Evolutionary conservation across 176 grass and related monocot genomes (phyloP).

Genomic region (Leersia perrieri): DNA sequence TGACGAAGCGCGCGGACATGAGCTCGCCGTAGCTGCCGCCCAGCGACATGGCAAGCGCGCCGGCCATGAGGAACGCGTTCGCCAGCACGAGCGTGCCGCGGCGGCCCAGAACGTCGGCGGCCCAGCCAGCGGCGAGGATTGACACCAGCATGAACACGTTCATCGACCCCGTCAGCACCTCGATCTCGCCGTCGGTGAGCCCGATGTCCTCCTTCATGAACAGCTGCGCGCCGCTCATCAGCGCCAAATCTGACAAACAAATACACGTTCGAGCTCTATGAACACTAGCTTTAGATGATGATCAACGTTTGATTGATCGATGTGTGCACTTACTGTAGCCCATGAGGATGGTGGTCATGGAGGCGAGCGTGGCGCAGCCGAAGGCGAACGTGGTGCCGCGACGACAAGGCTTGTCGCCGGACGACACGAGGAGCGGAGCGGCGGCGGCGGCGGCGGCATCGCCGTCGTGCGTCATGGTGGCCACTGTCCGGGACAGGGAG

Average conservation of each 20-base stretch:
- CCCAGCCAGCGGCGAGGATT: slow-evolving; percentile 42
- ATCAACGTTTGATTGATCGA: no score
- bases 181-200: slow-evolving; percentile 32
- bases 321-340: slow-evolving; percentile 30
- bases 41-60: slow-evolving; percentile 42
- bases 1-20: slow-evolving; percentile 42
- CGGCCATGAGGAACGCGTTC: slow-evolving; percentile 39
- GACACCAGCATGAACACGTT: slow-evolving; percentile 40
- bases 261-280: no score
- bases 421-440: background rate
- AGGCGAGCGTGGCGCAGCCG: slow-evolving; percentile 32
- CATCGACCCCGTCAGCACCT: slow-evolving; percentile 44
- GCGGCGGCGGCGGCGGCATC: background rate
- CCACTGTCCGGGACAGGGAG: no score
- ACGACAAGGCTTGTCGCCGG: background rate
- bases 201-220: slow-evolving; percentile 53
- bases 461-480: background rate
- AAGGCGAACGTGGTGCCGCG: slow-evolving; percentile 27
- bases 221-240: slow-evolving; percentile 62
- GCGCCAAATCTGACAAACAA: slow-evolving; percentile 39
- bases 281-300: no score
- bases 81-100: slow-evolving; percentile 36
- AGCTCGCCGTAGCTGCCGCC: slow-evolving; percentile 30
- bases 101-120: slow-evolving; percentile 28
- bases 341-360: slow-evolving; percentile 45